Evolutionary conservation across 2,329 filamentous ascomycete genomes (phyloP).

Genomic region (Chrysoporthe deuterocubensis): DNA sequence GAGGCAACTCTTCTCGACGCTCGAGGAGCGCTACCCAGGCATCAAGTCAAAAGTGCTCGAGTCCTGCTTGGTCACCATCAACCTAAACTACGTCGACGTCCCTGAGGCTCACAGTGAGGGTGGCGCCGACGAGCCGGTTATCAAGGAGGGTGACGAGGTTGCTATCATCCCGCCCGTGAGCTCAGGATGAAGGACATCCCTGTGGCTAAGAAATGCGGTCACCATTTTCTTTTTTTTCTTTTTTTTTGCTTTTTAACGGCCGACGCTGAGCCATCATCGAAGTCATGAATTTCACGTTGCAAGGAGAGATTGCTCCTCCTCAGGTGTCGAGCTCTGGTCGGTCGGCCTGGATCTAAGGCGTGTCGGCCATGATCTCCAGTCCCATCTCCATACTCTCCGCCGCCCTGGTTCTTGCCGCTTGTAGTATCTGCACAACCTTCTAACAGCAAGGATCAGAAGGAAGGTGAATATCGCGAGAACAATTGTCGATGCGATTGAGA

Average conservation of each 20-base stretch:
- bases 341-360: background rate
- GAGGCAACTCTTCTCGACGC: constrained; percentile 63
- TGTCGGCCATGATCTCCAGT: constrained; percentile 12
- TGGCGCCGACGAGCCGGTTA: constrained; percentile 49
- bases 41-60: constrained; percentile 70
- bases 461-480: constrained; percentile 33
- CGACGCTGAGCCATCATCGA: background rate
- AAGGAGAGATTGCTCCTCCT: constrained; percentile 32
- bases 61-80: constrained; percentile 78
- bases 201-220: background rate
- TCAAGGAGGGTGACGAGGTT: constrained; percentile 79
- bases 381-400: constrained; percentile 32
- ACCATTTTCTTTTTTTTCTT: background rate
- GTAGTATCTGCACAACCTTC: constrained; percentile 25
- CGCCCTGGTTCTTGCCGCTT: constrained; percentile 28
- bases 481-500: constrained; percentile 41
- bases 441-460: constrained; percentile 28
- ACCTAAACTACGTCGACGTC: constrained; percentile 79
- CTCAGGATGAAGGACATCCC: constrained; percentile 66
- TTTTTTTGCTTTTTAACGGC: too few species aligned
- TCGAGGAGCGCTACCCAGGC: constrained; percentile 73
- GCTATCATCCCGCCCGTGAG: constrained; percentile 88
- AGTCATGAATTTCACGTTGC: constrained; percentile 22
- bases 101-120: constrained; percentile 50
- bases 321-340: background rate